Percentiles rank a stretch among this genome's conserved stretches.
These are phyloP conservation scores for Podila epicladia DNA, from an alignment of 192 early-diverging fungal genomes.

Conservation along the genomic window DNA sequence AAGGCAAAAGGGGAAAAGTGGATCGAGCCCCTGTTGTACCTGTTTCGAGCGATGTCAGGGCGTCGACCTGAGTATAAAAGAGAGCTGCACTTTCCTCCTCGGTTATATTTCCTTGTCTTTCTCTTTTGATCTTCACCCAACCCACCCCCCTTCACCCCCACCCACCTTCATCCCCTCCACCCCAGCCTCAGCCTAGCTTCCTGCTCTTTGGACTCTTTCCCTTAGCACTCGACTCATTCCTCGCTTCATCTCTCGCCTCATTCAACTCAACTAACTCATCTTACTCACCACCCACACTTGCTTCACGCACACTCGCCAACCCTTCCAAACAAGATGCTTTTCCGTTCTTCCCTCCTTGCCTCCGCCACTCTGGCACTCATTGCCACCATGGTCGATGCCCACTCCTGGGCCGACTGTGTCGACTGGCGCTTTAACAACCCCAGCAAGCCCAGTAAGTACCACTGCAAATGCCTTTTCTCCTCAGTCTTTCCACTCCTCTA, in stretches of 20 bases:
- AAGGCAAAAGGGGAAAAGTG: too few species aligned
- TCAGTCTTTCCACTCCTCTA: not conserved
- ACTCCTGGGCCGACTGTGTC: conserved; percentile 50
- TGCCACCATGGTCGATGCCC: conserved; percentile 28
- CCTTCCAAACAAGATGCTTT: conserved; percentile 1
- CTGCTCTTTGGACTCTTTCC: not conserved
- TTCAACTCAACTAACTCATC: not conserved
- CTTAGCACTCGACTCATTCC: not conserved
- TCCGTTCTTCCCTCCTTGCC: conserved; percentile 26
- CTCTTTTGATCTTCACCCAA: not conserved
- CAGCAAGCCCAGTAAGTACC: conserved; percentile 25
- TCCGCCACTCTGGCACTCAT: conserved; percentile 28
- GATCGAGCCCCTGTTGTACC: too few species aligned
- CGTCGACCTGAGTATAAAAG: too few species aligned
- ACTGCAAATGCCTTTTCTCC: not conserved
- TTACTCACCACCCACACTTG: not conserved
- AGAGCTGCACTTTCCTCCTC: too few species aligned
- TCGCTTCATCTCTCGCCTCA: not conserved
- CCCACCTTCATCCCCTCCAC: not conserved
- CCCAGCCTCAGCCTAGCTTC: not conserved
- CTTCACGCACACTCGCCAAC: not conserved
- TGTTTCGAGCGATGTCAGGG: too few species aligned
- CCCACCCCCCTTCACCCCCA: not conserved
- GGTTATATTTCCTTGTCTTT: not conserved
- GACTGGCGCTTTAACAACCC: conserved; percentile 45